Percentiles rank a stretch among this genome's conserved stretches.
Evolutionary conservation across 352 stramenopile genomes (phyloP).

Genomic region (Globisporangium cystogenes): DNA sequence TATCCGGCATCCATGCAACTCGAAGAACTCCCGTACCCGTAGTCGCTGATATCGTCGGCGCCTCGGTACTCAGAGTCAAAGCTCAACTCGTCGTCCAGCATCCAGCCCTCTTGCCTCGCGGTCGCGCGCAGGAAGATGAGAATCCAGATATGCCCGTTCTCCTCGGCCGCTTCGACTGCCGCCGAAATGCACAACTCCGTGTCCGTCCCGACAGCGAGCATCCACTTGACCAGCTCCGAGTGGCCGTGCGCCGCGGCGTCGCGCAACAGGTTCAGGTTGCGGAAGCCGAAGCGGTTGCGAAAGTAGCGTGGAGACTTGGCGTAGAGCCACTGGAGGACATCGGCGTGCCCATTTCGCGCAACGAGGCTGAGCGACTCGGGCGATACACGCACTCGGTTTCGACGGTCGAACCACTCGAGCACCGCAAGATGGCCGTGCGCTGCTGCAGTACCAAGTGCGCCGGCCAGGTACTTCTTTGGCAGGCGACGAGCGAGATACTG

Average conservation of each 20-base stretch:
- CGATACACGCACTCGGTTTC: too few relatives aligned
- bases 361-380: too few relatives aligned
- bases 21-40: background rate
- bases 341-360: too few relatives aligned
- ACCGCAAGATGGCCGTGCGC: background rate
- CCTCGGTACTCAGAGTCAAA: background rate
- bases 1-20: too few relatives aligned
- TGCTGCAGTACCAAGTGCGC: background rate
- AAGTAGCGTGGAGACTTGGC: too few relatives aligned
- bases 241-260: too few relatives aligned
- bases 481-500: background rate
- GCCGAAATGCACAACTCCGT: background rate
- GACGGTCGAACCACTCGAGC: slow-evolving; percentile 3
- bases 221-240: too few relatives aligned
- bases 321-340: too few relatives aligned
- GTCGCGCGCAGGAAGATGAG: background rate
- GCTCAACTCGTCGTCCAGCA: background rate
- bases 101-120: background rate
- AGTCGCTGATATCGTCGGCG: background rate
- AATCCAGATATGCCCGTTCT: background rate
- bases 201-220: background rate
- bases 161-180: background rate
- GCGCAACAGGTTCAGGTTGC: too few relatives aligned
- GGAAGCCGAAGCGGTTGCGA: too few relatives aligned
- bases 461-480: background rate